Base-by-base conservation (phyloP, 2,329 filamentous ascomycete species). In the Onygenales sp. region DNA sequence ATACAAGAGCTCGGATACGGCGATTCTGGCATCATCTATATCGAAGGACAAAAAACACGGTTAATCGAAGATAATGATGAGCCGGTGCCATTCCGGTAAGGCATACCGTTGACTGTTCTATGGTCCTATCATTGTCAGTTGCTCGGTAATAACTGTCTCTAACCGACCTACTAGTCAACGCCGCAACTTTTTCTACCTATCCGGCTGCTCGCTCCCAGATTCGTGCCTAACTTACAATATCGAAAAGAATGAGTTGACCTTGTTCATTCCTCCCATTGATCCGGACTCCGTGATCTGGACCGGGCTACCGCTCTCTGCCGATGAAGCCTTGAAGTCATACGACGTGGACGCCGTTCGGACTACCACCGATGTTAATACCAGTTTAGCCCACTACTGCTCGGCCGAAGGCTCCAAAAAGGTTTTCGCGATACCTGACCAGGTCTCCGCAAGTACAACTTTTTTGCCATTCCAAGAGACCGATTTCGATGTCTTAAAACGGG, bases 231-330 rank as follows among this genome's bases (percentile, higher is more conserved):
- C 85, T 53, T 95, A 96, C 75, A 85, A 95, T 59, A 85, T 95
- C 54, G 75, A 80, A 45, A 78, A 81, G 47, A 79, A 83, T 59
- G 82, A 83, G 61, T 81, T 91, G 42, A 94, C 85, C 2, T 82
- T 98, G 48, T 98, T 91, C 74, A 92, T 98, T 62, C 92, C 93
- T 2, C 87, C 90, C 13, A 81, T 86, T 62, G 84, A 95, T 61
- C 81, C 88, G n/a, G 87, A 93, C 43, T 84, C 84, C 52, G 90
- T 97, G 54, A 88, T 97, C 65, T 98, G 92, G 92, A 87, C 86
- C 32, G 93, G 93, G 10, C 79, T 97, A 13, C 93, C 92, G 0
- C 75, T 94, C 56, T 87, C 84, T 37, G 73, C 79, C 36, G 79
- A 86, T 42, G 86, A 96, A 64, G 92, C 92, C 6, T 73, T 86